phyloP scores from a whole-genome alignment of 768 basidiomycete genomes.

The Lentinula aciculospora region DNA sequence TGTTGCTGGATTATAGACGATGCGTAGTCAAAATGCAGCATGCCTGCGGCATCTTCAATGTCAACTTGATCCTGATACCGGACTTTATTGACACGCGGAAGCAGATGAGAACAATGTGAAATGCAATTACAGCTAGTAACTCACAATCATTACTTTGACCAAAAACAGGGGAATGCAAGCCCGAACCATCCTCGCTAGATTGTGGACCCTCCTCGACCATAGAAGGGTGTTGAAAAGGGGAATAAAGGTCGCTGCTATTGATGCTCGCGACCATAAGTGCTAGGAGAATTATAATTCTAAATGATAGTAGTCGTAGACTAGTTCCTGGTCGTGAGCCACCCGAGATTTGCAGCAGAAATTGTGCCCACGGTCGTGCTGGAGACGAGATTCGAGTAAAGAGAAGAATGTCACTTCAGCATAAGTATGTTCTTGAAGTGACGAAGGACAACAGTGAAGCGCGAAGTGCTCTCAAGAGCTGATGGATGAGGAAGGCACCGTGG shows the following conservation, averaged over 20 bases:
- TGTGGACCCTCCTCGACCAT: slow-evolving; percentile 60
- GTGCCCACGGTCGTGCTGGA: slow-evolving; percentile 31
- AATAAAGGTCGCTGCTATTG: slow-evolving; percentile 45
- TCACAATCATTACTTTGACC: slow-evolving; percentile 48
- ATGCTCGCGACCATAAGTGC: slow-evolving; percentile 51
- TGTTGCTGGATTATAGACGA: slow-evolving; percentile 33
- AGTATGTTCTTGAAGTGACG: slow-evolving; percentile 1
- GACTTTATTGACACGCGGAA: slow-evolving; percentile 53
- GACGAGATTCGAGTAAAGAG: slow-evolving; percentile 23
- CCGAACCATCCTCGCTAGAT: slow-evolving; percentile 74
- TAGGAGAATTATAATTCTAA: slow-evolving; percentile 21
- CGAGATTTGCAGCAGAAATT: slow-evolving; percentile 32
- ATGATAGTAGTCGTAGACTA: slow-evolving; percentile 12
- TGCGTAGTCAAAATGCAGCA: slow-evolving; percentile 49
- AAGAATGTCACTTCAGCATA: slow-evolving; percentile 28
- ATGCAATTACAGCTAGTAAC: slow-evolving; percentile 33
- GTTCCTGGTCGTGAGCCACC: slow-evolving; percentile 36
- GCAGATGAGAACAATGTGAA: slow-evolving; percentile 31
- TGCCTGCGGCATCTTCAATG: slow-evolving; percentile 41
- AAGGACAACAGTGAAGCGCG: not conserved
- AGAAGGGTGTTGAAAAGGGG: slow-evolving; percentile 47
- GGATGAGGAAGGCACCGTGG: slow-evolving; percentile 1
- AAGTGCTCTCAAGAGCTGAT: not conserved
- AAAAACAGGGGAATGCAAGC: slow-evolving; percentile 69
- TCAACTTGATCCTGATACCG: slow-evolving; percentile 51